Evolutionary conservation across 2,329 filamentous ascomycete species (phyloP).

Genomic region (Cercospora sp.): DNA sequence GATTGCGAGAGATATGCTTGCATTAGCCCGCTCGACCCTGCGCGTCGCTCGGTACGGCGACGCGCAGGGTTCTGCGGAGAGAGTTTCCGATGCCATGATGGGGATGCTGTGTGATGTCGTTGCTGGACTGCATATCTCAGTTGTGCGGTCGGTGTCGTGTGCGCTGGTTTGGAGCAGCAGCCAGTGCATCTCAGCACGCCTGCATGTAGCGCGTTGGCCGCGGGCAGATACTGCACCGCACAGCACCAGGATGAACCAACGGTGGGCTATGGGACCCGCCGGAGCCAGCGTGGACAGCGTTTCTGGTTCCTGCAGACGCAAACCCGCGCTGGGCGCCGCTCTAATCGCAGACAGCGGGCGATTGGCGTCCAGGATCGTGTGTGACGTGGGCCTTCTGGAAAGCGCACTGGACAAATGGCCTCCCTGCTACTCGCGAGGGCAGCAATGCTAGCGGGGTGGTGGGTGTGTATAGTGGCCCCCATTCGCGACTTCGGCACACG

Average conservation of each 20-base stretch:
- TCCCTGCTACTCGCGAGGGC: not conserved
- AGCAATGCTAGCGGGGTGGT: not conserved
- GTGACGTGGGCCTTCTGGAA: constrained; percentile 13
- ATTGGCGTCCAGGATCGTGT: constrained; percentile 8
- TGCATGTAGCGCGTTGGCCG: not conserved
- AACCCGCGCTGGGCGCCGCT: constrained; percentile 9
- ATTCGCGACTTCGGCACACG: not conserved
- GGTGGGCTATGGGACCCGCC: not conserved
- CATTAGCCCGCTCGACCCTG: constrained; percentile 10
- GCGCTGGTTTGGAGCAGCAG: not conserved
- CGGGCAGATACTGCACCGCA: not conserved
- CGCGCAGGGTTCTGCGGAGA: constrained; percentile 13
- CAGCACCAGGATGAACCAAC: not conserved
- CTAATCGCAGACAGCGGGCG: constrained; percentile 4
- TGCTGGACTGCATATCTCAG: not conserved
- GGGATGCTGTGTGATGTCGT: not conserved
- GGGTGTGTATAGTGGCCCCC: not conserved
- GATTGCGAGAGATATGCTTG: constrained; percentile 14
- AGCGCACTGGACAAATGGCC: not conserved
- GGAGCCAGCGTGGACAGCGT: not conserved
- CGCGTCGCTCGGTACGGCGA: not conserved
- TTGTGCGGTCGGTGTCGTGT: not conserved
- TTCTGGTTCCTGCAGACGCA: constrained; percentile 9
- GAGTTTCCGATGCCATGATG: not conserved
- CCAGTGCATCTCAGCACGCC: not conserved